phyloP scores from a whole-genome alignment of 345 rosid species.

The Gossypium anomalum region DNA sequence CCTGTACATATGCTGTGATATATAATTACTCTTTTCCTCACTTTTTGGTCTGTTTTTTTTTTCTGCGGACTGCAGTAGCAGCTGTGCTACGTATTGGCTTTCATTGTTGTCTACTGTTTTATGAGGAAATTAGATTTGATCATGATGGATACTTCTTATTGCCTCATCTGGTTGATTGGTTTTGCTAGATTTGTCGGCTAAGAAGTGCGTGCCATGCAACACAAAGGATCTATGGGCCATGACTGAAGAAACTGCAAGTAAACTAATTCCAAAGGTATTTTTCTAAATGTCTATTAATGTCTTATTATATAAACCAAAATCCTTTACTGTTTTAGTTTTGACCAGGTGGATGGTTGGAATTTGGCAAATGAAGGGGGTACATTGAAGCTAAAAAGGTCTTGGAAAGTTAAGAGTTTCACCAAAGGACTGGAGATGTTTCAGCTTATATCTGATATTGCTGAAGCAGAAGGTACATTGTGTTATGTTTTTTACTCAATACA shows the following conservation, averaged over 20 bases:
- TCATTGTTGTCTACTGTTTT: background rate
- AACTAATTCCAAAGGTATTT: conserved; percentile 53
- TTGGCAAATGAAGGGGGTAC: conserved; percentile 62
- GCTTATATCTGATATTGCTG: conserved; percentile 74
- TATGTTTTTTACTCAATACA: background rate
- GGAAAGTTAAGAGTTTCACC: conserved; percentile 71
- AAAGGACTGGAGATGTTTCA: conserved; percentile 82
- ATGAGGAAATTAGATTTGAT: background rate
- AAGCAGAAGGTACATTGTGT: conserved; percentile 58
- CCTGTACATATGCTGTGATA: background rate
- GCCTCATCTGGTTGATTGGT: conserved; percentile 1
- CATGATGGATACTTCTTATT: background rate
- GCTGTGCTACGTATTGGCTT: background rate
- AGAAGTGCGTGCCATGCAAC: conserved; percentile 87
- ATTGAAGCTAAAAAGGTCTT: conserved; percentile 64
- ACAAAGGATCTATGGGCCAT: conserved; percentile 74
- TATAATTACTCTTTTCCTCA: background rate
- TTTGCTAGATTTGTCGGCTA: conserved; percentile 56
- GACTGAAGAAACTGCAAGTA: conserved; percentile 68
- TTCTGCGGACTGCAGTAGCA: background rate
- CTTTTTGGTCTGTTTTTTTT: background rate
- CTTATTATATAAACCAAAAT: background rate
- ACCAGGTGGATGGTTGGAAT: conserved; percentile 77
- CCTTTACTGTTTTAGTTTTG: conserved; percentile 4
- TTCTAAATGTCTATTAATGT: background rate